These are phyloP conservation scores for Choanephora cucurbitarum DNA, from an alignment of 371 early-diverging fungal genomes.

Conservation along the genomic window DNA sequence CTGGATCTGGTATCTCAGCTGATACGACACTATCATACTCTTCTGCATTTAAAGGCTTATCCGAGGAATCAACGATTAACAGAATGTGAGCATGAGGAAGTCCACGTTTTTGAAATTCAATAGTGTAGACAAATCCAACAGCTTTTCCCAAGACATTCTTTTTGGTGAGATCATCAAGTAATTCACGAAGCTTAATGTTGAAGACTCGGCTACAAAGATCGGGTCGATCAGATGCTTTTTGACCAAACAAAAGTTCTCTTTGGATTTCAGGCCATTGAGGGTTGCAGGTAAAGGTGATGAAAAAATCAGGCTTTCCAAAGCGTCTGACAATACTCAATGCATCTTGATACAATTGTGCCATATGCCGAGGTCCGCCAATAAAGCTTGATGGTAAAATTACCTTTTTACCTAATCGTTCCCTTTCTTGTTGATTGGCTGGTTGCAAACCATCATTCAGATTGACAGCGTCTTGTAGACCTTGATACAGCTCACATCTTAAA, in stretches of 20 bases:
- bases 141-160: conserved; percentile 21
- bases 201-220: conserved; percentile 27
- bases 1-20: conserved; percentile 5
- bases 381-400: no score
- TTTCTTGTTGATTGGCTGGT: no score
- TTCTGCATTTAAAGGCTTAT: neutral
- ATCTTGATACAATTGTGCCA: no score
- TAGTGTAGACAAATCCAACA: conserved; percentile 5
- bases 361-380: no score
- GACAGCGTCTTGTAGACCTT: no score
- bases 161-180: conserved; percentile 28
- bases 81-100: conserved; percentile 19
- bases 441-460: no score
- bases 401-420: no score
- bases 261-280: conserved; percentile 34
- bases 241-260: conserved; percentile 13
- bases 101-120: conserved; percentile 36
- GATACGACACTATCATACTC: neutral
- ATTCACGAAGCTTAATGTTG: conserved; percentile 21
- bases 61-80: neutral
- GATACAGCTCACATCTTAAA: no score
- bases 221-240: conserved; percentile 19
- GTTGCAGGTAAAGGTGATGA: conserved; percentile 43
- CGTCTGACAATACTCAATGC: conserved; percentile 21
- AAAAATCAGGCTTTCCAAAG: conserved; percentile 30